Conservation (phyloP, 306 rosid genomes). For the Lathyrus oleraceus region DNA sequence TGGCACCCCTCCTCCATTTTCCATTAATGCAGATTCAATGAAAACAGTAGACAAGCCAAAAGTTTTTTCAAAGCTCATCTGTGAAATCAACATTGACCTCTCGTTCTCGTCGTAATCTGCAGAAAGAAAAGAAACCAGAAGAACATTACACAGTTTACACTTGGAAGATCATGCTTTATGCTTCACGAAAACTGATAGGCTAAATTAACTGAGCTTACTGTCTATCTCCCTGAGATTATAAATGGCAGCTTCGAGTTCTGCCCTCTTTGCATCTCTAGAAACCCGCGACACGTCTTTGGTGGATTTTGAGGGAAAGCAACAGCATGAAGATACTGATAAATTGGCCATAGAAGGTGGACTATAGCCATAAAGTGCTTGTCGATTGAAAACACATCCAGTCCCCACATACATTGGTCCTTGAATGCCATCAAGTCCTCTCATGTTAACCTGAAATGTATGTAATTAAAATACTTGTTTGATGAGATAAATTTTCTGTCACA, state of each 20-base stretch:
- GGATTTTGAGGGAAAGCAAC: slow-evolving; percentile 80
- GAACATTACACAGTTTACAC: slow-evolving; percentile 14
- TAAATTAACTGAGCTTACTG: slow-evolving; percentile 50
- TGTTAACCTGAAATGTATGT: slow-evolving; percentile 72
- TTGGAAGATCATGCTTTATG: slow-evolving; percentile 24
- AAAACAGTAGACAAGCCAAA: no score
- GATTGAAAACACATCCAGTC: slow-evolving; percentile 85
- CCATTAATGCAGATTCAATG: no score
- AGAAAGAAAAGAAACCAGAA: background rate
- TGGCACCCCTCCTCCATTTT: no score
- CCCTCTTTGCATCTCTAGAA: slow-evolving; percentile 73
- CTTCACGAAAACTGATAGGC: slow-evolving; percentile 27
- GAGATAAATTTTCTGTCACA: slow-evolving; percentile 6
- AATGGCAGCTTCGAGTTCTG: slow-evolving; percentile 81
- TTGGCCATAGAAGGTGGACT: slow-evolving; percentile 77
- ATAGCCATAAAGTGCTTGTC: slow-evolving; percentile 98
- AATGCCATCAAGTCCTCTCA: slow-evolving; percentile 97
- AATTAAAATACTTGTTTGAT: slow-evolving; percentile 13
- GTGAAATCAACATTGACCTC: no score
- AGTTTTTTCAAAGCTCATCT: no score
- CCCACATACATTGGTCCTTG: slow-evolving; percentile 99
- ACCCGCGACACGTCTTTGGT: slow-evolving; percentile 51
- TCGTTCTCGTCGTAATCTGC: no score
- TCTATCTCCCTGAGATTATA: slow-evolving; percentile 81
- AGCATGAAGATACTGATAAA: slow-evolving; percentile 65